phyloP scores from a whole-genome alignment of 83 land plant species.

The Picea engelmannii region DNA sequence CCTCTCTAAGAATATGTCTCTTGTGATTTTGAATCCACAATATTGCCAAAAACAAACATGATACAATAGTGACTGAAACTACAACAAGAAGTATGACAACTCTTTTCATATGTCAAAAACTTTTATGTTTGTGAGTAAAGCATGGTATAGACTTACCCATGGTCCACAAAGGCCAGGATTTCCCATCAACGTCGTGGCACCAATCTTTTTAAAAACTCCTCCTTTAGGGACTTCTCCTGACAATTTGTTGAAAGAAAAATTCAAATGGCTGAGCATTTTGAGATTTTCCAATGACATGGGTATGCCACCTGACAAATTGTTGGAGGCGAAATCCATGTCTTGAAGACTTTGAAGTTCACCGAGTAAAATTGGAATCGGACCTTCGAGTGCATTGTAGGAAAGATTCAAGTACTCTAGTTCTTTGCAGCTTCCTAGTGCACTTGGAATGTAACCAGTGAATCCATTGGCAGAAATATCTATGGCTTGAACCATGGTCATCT shows the following conservation, averaged over 20 bases:
- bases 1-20: neutral
- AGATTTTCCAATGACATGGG: too few species aligned
- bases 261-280: too few species aligned
- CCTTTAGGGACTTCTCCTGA: constrained; percentile 15
- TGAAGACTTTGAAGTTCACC: neutral
- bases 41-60: too few species aligned
- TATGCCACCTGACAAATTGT: neutral
- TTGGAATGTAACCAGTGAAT: too few species aligned
- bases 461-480: constrained; percentile 47
- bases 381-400: neutral
- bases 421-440: neutral
- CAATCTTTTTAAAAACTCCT: neutral
- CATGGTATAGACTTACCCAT: too few species aligned
- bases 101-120: neutral
- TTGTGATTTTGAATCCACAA: too few species aligned
- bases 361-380: constrained; percentile 1
- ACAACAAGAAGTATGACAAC: too few species aligned
- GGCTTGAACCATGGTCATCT: constrained; percentile 40
- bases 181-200: neutral
- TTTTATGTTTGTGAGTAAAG: too few species aligned
- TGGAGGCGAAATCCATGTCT: neutral
- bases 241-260: constrained; percentile 20
- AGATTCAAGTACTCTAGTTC: neutral
- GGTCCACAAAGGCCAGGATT: neutral
- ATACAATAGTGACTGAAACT: too few species aligned